These are phyloP conservation scores for Ceratocystis albifundus DNA, from an alignment of 2,329 filamentous ascomycete genomes.

Conservation along the genomic window DNA sequence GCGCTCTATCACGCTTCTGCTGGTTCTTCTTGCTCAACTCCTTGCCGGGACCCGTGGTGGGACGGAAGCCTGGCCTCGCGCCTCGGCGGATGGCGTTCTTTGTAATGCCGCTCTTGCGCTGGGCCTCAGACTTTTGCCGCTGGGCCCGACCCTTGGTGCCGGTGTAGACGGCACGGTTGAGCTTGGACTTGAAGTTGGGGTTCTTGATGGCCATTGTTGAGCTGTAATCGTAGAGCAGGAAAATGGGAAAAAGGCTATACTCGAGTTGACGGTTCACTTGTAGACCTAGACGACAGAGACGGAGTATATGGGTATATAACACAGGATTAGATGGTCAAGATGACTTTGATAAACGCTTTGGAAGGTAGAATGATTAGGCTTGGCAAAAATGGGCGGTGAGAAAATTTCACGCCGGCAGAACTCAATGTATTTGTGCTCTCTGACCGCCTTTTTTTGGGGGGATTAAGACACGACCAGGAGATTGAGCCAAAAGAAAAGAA, in stretches of 20 bases:
- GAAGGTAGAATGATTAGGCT: neutral
- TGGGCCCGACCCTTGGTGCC: constrained; percentile 37
- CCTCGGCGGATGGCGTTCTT: constrained; percentile 39
- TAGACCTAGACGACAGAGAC: neutral
- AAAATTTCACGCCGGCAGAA: constrained; percentile 18
- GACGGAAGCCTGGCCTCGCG: constrained; percentile 42
- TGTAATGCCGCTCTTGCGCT: constrained; percentile 32
- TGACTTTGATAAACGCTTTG: neutral
- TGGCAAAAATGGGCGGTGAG: constrained; percentile 22
- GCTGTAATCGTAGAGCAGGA: neutral
- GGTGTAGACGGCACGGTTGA: constrained; percentile 39
- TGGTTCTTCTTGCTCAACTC: constrained; percentile 44
- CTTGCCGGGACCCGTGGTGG: constrained; percentile 43
- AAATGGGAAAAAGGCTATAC: neutral
- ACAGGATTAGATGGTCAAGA: neutral
- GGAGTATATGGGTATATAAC: neutral
- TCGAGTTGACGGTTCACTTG: neutral
- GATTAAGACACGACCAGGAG: neutral
- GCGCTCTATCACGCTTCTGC: constrained; percentile 44
- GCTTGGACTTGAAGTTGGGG: constrained; percentile 44
- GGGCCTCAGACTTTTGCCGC: constrained; percentile 34
- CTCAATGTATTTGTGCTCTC: neutral
- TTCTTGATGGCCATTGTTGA: constrained; percentile 44
- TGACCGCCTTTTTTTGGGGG: constrained; percentile 9
- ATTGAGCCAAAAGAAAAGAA: neutral